Evolutionary conservation across 2,329 filamentous ascomycete species (phyloP).

Genomic region (Fusarium equiseti): DNA sequence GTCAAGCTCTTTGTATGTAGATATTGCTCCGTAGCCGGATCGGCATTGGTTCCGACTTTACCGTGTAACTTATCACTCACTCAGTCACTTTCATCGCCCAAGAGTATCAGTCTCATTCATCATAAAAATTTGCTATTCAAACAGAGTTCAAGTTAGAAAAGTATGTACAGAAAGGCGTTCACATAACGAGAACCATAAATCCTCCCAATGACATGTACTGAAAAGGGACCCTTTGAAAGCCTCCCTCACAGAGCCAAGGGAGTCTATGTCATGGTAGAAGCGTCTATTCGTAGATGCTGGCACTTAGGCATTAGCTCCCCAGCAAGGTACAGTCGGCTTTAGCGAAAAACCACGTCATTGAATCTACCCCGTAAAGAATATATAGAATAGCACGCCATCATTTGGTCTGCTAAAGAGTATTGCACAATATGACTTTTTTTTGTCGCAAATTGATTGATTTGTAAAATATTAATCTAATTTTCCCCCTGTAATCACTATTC

Average conservation of each 20-base stretch:
- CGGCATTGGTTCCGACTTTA: slow-evolving; percentile 35
- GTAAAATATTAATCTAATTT: neutral
- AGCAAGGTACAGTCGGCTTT: slow-evolving; percentile 31
- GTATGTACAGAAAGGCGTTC: neutral
- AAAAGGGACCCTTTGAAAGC: slow-evolving; percentile 2
- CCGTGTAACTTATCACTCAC: slow-evolving; percentile 12
- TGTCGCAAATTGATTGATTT: neutral
- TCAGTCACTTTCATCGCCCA: neutral
- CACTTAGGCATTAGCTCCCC: slow-evolving; percentile 14
- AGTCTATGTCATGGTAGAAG: slow-evolving; percentile 40
- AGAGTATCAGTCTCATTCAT: neutral
- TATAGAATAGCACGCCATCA: neutral
- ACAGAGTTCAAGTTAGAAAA: neutral
- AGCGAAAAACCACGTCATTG: slow-evolving; percentile 33
- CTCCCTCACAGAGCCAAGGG: slow-evolving; percentile 1
- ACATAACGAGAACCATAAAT: neutral
- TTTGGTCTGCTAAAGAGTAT: neutral
- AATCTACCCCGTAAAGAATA: slow-evolving; percentile 17
- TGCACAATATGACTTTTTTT: neutral
- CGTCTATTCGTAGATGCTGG: slow-evolving; percentile 7
- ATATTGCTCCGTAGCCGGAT: slow-evolving; percentile 31
- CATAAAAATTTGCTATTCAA: neutral
- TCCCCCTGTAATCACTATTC: slow-evolving; percentile 4
- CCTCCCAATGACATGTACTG: neutral
- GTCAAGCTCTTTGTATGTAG: slow-evolving; percentile 24